Conservation (phyloP, 192 early-diverging fungal species). For the Geranomyces michiganensis region DNA sequence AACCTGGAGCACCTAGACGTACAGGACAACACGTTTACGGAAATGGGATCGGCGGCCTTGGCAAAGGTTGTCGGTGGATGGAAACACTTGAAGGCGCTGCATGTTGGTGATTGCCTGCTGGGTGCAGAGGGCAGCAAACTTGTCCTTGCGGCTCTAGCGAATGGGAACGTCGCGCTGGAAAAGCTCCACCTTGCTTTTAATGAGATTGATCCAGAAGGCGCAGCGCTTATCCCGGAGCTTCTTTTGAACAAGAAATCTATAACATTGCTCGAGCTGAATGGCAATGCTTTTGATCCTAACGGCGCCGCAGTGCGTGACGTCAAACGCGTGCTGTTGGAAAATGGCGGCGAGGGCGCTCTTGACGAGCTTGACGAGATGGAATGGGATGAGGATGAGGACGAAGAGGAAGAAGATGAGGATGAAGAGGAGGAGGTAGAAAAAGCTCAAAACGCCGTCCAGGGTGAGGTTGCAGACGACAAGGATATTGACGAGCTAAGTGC, state of each 20-base stretch:
- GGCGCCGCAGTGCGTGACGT: conserved; percentile 75
- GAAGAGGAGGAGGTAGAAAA: conserved; percentile 29
- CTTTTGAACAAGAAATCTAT: conserved; percentile 65
- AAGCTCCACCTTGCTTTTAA: conserved; percentile 81
- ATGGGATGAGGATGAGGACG: conserved; percentile 55
- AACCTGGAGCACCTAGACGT: conserved; percentile 79
- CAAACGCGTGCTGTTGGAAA: conserved; percentile 65
- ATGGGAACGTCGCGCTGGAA: conserved; percentile 53
- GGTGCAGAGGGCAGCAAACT: conserved; percentile 69
- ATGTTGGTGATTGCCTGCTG: conserved; percentile 91
- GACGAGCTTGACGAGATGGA: conserved; percentile 98
- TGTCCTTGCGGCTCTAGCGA: conserved; percentile 68
- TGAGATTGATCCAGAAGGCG: conserved; percentile 80
- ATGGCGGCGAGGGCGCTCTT: conserved; percentile 77
- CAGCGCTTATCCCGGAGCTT: conserved; percentile 69
- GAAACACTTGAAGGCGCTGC: conserved; percentile 76
- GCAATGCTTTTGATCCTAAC: conserved; percentile 87
- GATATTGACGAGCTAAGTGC: conserved; percentile 5
- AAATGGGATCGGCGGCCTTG: conserved; percentile 75
- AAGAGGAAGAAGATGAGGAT: conserved; percentile 55
- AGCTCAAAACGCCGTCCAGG: conserved; percentile 22
- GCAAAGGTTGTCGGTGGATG: conserved; percentile 76
- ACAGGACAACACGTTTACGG: conserved; percentile 97
- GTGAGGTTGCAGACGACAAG: conserved; percentile 46
- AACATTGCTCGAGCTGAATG: conserved; percentile 80